phyloP scores from a whole-genome alignment of 2,329 filamentous ascomycete species.

The Gremmenia infestans region DNA sequence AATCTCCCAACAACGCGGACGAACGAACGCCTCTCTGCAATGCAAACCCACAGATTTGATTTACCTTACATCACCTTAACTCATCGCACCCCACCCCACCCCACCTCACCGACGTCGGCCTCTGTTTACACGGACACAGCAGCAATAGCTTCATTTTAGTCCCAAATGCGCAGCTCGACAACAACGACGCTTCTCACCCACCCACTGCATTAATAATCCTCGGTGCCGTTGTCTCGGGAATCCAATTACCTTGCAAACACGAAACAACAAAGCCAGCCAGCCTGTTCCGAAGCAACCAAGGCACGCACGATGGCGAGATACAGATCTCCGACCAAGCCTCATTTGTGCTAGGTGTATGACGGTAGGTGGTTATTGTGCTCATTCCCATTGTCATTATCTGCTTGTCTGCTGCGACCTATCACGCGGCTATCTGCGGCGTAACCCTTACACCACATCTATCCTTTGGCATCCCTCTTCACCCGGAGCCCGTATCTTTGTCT shows the following conservation, averaged over 20 bases:
- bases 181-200: neutral
- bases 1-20: neutral
- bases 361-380: too few species aligned
- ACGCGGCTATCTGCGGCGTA: slow-evolving; percentile 19
- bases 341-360: slow-evolving; percentile 3
- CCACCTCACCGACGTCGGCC: too few species aligned
- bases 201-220: neutral
- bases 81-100: too few species aligned
- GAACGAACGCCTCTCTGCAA: slow-evolving; percentile 12
- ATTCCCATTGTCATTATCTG: neutral
- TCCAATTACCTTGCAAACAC: neutral
- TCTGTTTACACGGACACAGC: slow-evolving; percentile 8
- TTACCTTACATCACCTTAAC: too few species aligned
- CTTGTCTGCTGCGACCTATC: slow-evolving; percentile 1
- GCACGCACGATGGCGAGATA: slow-evolving; percentile 16
- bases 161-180: slow-evolving; percentile 8
- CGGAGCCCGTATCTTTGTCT: too few species aligned
- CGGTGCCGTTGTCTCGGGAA: slow-evolving; percentile 10
- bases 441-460: slow-evolving; percentile 9
- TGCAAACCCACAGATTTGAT: too few species aligned
- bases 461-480: neutral
- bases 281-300: neutral
- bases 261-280: neutral
- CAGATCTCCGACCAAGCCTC: slow-evolving; percentile 12
- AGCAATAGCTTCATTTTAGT: slow-evolving; percentile 7